Base-by-base conservation (phyloP, 2,329 filamentous ascomycete species). In the Sporothrix globosa region DNA sequence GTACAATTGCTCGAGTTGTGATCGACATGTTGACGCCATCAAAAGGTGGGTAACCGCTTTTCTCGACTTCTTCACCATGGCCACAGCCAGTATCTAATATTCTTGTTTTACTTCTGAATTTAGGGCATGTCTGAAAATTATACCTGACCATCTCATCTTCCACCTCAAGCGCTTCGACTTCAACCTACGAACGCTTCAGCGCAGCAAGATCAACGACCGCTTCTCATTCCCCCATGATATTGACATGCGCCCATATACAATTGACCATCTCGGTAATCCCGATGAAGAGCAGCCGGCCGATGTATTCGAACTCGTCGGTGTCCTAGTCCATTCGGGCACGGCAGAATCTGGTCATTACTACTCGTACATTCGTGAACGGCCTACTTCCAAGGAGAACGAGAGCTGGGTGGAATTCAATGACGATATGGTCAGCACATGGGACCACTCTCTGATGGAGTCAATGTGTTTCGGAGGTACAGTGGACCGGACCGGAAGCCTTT, bases 281-380 rank as follows among this genome's bases (percentile, higher is more conserved):
- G 81, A 84, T 1, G 79, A 83, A 3, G 82, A 85, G 3, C 80
- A 81, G 4, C 80, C 87, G 58, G 86, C 90, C 52, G 96, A 99
- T 79, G 79, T 92, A 0, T 99, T 98, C 76, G 93, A 97, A 79
- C 86, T 99, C 3, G 94, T 97, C n/a, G 96, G 96, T 2, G 88
- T 99, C 60, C 88, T 99, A 21, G 93, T 99, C 1, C 96, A 99
- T 78, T 91, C 92, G 17, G 96, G 96, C 19, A 97, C 92, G 2
- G 93, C 95, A 14, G 93, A 97, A 77, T 95, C 93, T 39, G 96
- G 96, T 0, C 96, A 99, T 79, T 99, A 99, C 81, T 98, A 97
- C 80, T 98, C 95, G 0, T 98, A 93, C 78, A 93, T 96, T 73
- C 91, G 93, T 68, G 91, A 97, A 78, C 87, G 93, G 21, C 88